Percentiles rank a stretch among this genome's conserved stretches.
Evolutionary conservation across 1,284 basidiomycete species (phyloP).

Genomic region (Fomitopsis schrenkii): DNA sequence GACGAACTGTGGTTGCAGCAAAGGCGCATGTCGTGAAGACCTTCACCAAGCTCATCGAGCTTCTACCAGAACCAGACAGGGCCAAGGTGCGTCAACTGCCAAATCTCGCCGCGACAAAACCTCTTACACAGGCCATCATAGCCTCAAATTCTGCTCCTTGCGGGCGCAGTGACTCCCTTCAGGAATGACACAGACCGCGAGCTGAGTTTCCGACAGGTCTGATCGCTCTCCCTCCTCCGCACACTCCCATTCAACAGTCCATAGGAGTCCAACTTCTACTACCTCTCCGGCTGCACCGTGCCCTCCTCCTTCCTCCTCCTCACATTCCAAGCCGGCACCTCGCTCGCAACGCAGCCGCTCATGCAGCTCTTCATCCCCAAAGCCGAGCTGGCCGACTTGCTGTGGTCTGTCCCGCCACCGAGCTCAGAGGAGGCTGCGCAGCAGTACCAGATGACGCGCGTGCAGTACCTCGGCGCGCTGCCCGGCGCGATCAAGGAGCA

Average conservation of each 20-base stretch:
- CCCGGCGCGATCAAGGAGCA: slow-evolving; percentile 47
- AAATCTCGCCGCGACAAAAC: too few relatives aligned
- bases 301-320: slow-evolving; percentile 70
- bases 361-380: slow-evolving; percentile 75
- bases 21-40: slow-evolving; percentile 47
- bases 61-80: slow-evolving; percentile 44
- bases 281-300: slow-evolving; percentile 76
- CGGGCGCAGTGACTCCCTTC: slow-evolving; percentile 57
- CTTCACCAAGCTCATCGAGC: slow-evolving; percentile 41
- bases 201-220: slow-evolving; percentile 60
- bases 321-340: slow-evolving; percentile 47
- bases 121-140: slow-evolving; percentile 15
- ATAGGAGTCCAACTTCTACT: slow-evolving; percentile 88
- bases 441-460: slow-evolving; percentile 54
- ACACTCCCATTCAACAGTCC: neutral
- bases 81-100: slow-evolving; percentile 38
- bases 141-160: slow-evolving; percentile 62
- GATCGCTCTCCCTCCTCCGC: neutral
- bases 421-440: slow-evolving; percentile 52
- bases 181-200: slow-evolving; percentile 90
- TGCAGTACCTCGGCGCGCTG: slow-evolving; percentile 49
- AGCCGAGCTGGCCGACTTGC: slow-evolving; percentile 64
- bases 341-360: slow-evolving; percentile 40
- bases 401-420: slow-evolving; percentile 88
- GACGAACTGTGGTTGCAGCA: slow-evolving; percentile 24